phyloP scores from a whole-genome alignment of 768 basidiomycete species.

The Terana coerulea region DNA sequence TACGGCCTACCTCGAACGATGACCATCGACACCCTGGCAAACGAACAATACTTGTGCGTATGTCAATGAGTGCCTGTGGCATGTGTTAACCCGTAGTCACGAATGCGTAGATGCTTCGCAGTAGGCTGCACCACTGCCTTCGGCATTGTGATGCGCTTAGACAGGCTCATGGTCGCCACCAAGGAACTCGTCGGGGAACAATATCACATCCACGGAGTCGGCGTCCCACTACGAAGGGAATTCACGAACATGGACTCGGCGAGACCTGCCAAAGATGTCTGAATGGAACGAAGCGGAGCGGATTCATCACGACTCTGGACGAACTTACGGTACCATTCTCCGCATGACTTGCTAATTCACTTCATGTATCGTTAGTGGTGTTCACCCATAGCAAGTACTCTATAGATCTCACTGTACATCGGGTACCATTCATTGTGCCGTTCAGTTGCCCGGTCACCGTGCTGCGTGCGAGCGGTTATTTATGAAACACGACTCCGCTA shows the following conservation, averaged over 20 bases:
- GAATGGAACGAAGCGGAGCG: no score
- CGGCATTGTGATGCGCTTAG: slow-evolving; percentile 67
- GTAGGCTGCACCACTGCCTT: slow-evolving; percentile 71
- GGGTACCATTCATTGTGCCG: no score
- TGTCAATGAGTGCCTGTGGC: background rate
- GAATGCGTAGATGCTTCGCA: slow-evolving; percentile 38
- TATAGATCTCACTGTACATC: no score
- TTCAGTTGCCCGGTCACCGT: no score
- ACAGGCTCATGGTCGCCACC: slow-evolving; percentile 73
- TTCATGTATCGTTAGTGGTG: no score
- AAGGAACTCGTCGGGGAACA: slow-evolving; percentile 88
- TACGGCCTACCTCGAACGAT: slow-evolving; percentile 69
- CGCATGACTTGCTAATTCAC: no score
- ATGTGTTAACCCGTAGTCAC: background rate
- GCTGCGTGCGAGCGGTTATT: no score
- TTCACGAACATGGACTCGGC: slow-evolving; percentile 1
- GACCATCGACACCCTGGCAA: slow-evolving; percentile 67
- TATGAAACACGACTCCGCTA: no score
- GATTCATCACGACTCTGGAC: no score
- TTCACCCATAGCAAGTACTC: no score
- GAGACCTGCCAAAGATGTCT: slow-evolving; percentile 14
- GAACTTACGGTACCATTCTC: no score
- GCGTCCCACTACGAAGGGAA: slow-evolving; percentile 19
- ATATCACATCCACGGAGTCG: slow-evolving; percentile 77
- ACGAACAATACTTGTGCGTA: slow-evolving; percentile 76